phyloP scores from a whole-genome alignment of 148 eudicot species.

The Persicaria tinctoria region DNA sequence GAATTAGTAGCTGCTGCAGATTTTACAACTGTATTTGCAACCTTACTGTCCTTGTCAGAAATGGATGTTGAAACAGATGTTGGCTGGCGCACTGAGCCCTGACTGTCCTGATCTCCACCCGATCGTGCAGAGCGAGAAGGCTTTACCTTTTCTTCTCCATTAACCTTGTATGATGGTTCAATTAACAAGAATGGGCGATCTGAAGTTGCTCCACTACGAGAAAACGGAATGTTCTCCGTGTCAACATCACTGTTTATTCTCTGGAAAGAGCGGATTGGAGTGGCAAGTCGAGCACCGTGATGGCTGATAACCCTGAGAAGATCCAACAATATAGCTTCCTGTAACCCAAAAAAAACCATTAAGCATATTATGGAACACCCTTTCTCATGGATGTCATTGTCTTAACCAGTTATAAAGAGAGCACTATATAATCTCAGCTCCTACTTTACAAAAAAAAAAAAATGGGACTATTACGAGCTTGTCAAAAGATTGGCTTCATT shows the following conservation, averaged over 20 bases:
- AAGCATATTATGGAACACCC: not conserved
- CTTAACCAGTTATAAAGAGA: not conserved
- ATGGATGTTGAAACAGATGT: not conserved
- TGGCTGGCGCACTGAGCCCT: not conserved
- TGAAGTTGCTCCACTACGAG: conserved; percentile 40
- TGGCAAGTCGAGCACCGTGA: conserved; percentile 85
- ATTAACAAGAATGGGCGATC: conserved; percentile 56
- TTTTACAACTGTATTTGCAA: conserved; percentile 9
- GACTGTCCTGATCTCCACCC: conserved; percentile 39
- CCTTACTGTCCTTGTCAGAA: conserved; percentile 6
- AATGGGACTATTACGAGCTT: not conserved
- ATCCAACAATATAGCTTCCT: conserved; percentile 87
- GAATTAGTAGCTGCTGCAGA: not conserved
- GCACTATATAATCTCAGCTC: not conserved
- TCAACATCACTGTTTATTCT: conserved; percentile 57
- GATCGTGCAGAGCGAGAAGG: conserved; percentile 37
- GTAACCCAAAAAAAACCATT: conserved; percentile 12
- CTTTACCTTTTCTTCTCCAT: conserved; percentile 75
- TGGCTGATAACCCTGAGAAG: conserved; percentile 83
- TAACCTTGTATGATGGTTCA: conserved; percentile 69
- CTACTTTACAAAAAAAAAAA: not conserved
- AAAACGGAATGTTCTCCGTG: conserved; percentile 46
- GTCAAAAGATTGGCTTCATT: conserved; percentile 8
- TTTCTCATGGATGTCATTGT: not conserved
- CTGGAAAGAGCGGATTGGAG: conserved; percentile 87